These are phyloP conservation scores for Solanum sejunctum DNA, from an alignment of 257 asterid genomes.

Conservation along the genomic window DNA sequence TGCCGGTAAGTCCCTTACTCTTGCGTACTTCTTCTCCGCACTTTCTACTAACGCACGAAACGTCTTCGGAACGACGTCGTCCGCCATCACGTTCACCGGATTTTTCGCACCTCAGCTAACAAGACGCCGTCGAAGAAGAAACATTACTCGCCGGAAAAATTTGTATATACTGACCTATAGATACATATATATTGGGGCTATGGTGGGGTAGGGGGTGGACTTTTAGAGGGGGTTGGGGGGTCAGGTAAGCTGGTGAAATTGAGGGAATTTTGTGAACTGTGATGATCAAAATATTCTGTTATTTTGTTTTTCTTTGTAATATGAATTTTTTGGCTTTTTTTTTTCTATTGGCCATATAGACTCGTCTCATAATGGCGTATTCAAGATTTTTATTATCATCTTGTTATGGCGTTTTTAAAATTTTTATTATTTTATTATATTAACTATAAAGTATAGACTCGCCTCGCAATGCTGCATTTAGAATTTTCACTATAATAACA, in stretches of 20 bases:
- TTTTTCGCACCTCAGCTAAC: not conserved
- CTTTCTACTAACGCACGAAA: slow-evolving; percentile 60
- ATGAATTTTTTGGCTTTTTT: not conserved
- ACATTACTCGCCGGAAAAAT: not conserved
- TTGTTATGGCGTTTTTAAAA: too few species aligned
- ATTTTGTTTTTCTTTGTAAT: slow-evolving; percentile 1
- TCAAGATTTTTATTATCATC: not conserved
- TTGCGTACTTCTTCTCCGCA: slow-evolving; percentile 89
- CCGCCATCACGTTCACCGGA: slow-evolving; percentile 29
- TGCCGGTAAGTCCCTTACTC: slow-evolving; percentile 88
- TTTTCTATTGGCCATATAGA: not conserved
- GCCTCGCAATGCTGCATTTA: too few species aligned
- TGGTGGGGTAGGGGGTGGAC: not conserved
- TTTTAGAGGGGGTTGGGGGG: not conserved
- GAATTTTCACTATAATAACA: too few species aligned
- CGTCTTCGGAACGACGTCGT: slow-evolving; percentile 33
- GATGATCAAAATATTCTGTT: slow-evolving; percentile 11
- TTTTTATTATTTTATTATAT: too few species aligned
- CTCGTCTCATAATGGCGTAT: not conserved
- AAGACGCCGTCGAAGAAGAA: not conserved
- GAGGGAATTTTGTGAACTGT: slow-evolving; percentile 6
- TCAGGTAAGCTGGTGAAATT: slow-evolving; percentile 10
- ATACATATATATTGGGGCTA: not conserved
- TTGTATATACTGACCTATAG: not conserved
- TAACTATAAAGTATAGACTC: too few species aligned